Base-by-base conservation (phyloP, 2,329 filamentous ascomycete species). In the Zalaria obscura region DNA sequence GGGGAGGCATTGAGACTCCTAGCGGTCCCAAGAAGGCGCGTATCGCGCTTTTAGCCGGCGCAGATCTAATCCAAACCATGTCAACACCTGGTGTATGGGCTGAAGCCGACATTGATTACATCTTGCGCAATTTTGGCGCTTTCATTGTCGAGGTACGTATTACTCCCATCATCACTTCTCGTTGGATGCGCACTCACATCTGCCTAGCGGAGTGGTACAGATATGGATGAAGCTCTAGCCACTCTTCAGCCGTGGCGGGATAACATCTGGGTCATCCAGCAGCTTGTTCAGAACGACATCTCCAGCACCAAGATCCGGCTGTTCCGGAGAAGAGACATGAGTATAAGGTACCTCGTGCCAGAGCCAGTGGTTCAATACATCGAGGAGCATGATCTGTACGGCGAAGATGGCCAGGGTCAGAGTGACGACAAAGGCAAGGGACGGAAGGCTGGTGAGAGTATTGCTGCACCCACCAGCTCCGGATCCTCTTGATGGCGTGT, bases 191-290 rank as follows among this genome's bases (percentile, higher is more conserved):
- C 52, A 84, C 85, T 31, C 87, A 93, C 58, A 83, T 89, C 45
- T 73, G 93, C n/a, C 83, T 40, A 95, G 68, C 77, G 89, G 45
- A 80, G 78, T 34, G 88, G 87, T 35, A 93, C 86, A 25, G 85
- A 93, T 54, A 82, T 93, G 39, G 83, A 93, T 47, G 83, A 93
- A 55, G 87, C 88, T 2, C 70, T 94, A 36, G 78, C 81, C n/a
- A 80, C 76, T 36, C 68, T 94, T 37, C 80, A 86, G 56, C 75
- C 78, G 45, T 95, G 82, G 75, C 80, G 85, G 54, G 76, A 87
- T 52, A 91, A 93, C 51, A 81, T 94, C 46, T 80, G 85, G 55
- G 82, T 93, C 41, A 89, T 94, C 48, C 82, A 84, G 43, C 85
- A 93, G 61, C 74, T 93, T 40, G 88, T 93, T 38, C 78, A 84